These are phyloP conservation scores for Heteromeles arbutifolia DNA, from an alignment of 306 rosid species.

Conservation along the genomic window DNA sequence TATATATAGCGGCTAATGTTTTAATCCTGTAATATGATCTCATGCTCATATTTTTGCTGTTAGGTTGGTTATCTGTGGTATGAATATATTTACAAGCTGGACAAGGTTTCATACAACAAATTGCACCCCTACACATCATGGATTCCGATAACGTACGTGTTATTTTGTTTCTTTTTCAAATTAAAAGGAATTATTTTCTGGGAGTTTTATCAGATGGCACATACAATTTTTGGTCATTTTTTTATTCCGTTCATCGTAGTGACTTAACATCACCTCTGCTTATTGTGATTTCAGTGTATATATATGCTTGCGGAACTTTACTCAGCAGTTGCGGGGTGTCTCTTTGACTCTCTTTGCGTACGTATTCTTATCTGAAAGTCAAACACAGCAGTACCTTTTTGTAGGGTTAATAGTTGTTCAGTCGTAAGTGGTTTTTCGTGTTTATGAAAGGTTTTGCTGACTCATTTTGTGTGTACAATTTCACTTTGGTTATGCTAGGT, in stretches of 20 bases:
- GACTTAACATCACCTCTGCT: slow-evolving; percentile 2
- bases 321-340: slow-evolving; percentile 75
- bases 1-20: slow-evolving; percentile 1
- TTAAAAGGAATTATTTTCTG: not conserved
- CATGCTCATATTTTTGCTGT: slow-evolving; percentile 11
- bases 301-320: slow-evolving; percentile 86
- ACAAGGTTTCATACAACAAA: slow-evolving; percentile 91
- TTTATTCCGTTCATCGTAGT: not conserved
- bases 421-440: not conserved
- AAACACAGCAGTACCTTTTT: not conserved
- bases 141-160: slow-evolving; percentile 93
- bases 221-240: not conserved
- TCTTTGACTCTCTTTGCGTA: slow-evolving; percentile 93
- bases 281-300: slow-evolving; percentile 63
- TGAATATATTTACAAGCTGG: slow-evolving; percentile 90
- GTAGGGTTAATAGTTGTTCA: slow-evolving; percentile 4
- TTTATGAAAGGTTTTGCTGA: slow-evolving; percentile 4
- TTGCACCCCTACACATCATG: slow-evolving; percentile 96
- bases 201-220: not conserved
- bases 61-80: slow-evolving; percentile 97
- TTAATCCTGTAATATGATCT: slow-evolving; percentile 15
- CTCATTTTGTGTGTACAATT: slow-evolving; percentile 10
- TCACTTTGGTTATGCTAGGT: slow-evolving; percentile 41
- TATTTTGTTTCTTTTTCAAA: not conserved
- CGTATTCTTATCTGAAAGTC: slow-evolving; percentile 31